These are phyloP conservation scores for Beauveria sp. DNA, from an alignment of 2,329 filamentous ascomycete genomes.

Conservation along the genomic window DNA sequence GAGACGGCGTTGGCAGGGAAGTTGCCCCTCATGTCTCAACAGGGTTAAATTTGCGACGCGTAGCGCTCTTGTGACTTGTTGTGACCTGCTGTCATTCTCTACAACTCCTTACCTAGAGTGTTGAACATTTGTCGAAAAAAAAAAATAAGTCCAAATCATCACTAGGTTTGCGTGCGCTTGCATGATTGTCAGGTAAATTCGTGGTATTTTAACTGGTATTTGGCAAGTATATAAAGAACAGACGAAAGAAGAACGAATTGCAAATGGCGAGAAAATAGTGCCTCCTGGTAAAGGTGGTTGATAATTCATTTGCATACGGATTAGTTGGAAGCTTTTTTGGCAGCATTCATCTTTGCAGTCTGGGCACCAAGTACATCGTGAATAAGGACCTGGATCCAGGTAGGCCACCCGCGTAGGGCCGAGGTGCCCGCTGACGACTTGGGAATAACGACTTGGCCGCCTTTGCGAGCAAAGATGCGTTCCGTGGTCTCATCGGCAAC, in stretches of 20 bases:
- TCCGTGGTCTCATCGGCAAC: conserved; percentile 33
- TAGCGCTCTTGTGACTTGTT: no score
- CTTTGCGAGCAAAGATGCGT: conserved; percentile 33
- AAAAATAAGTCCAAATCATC: neutral
- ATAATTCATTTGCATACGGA: no score
- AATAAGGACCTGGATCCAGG: conserved; percentile 20
- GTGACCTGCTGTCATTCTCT: no score
- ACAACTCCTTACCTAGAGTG: neutral
- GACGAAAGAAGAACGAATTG: neutral
- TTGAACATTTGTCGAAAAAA: neutral
- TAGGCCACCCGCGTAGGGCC: conserved; percentile 28
- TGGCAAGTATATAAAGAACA: neutral
- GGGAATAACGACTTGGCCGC: conserved; percentile 35
- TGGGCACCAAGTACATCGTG: conserved; percentile 3
- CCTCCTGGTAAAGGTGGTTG: no score
- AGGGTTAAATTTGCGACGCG: no score
- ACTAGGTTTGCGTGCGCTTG: neutral
- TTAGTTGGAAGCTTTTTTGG: neutral
- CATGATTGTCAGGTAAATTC: neutral
- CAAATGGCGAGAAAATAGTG: neutral
- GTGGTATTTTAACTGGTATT: neutral
- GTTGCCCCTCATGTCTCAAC: no score
- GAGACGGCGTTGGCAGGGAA: no score
- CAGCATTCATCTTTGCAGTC: conserved; percentile 6
- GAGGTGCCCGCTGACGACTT: conserved; percentile 13